Percentiles rank a stretch among this genome's conserved stretches.
These are phyloP conservation scores for Geotrichum macrosporum DNA, from an alignment of 1,139 yeast genomes.

Conservation along the genomic window DNA sequence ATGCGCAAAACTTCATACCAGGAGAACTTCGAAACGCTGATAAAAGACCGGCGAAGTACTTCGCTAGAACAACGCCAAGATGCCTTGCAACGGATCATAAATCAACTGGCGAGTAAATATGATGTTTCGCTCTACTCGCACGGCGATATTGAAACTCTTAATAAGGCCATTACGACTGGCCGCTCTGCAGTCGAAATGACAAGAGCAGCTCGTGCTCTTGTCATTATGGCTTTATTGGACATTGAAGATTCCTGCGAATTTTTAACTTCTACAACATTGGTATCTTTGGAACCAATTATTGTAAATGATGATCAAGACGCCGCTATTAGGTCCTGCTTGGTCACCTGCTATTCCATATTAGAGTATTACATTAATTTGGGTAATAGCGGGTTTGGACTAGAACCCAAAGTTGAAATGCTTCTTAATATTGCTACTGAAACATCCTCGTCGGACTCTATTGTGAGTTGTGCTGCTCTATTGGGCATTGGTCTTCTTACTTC, in stretches of 20 bases:
- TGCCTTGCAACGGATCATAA: constrained; percentile 32
- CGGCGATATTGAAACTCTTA: constrained; percentile 28
- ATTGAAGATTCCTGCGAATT: constrained; percentile 31
- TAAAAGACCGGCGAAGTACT: constrained; percentile 34
- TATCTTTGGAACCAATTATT: constrained; percentile 24
- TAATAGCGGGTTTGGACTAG: constrained; percentile 38
- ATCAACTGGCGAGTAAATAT: constrained; percentile 33
- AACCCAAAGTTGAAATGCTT: constrained; percentile 30
- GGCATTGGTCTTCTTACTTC: constrained; percentile 35
- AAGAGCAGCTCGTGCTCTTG: constrained; percentile 12
- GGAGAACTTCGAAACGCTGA: constrained; percentile 33
- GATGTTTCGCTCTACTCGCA: constrained; percentile 32
- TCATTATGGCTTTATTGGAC: constrained; percentile 31
- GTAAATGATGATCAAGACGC: constrained; percentile 22
- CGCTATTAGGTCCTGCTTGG: constrained; percentile 29
- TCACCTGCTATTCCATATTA: constrained; percentile 32
- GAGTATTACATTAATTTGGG: constrained; percentile 35
- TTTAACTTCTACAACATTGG: constrained; percentile 23
- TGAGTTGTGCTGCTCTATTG: constrained; percentile 34
- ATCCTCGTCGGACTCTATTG: constrained; percentile 23
- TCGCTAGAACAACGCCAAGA: constrained; percentile 37
- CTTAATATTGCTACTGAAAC: constrained; percentile 33
- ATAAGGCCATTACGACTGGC: constrained; percentile 30
- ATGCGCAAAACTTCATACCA: constrained; percentile 21
- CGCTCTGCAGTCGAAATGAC: constrained; percentile 26